Evolutionary conservation across 345 rosid species (phyloP).

Genomic region (Luvunga scandens): DNA sequence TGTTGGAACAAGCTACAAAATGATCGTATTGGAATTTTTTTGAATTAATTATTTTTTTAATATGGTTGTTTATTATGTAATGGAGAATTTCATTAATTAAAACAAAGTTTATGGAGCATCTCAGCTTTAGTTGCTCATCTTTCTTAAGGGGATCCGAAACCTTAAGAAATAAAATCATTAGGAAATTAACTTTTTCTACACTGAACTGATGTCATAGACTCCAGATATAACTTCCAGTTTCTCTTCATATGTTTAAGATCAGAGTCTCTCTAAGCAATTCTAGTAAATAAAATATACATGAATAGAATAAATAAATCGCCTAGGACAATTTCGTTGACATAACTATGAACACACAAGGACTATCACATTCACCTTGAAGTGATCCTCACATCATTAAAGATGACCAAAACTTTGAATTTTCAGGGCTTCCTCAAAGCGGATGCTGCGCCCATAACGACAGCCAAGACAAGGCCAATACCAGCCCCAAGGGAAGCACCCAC

Average conservation of each 20-base stretch:
- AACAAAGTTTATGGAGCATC: neutral
- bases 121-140: neutral
- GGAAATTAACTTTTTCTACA: neutral
- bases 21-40: neutral
- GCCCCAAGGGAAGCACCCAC: conserved; percentile 99
- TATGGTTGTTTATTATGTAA: neutral
- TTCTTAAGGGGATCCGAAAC: too few relatives aligned
- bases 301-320: conserved; percentile 35
- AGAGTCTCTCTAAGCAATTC: neutral
- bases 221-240: neutral
- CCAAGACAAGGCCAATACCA: conserved; percentile 84
- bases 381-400: neutral
- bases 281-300: conserved; percentile 16
- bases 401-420: conserved; percentile 10
- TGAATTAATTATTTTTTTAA: neutral
- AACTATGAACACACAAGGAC: conserved; percentile 10
- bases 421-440: conserved; percentile 92
- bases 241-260: neutral
- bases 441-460: conserved; percentile 96
- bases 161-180: neutral
- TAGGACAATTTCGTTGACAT: neutral
- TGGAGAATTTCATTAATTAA: neutral
- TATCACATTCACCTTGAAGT: neutral
- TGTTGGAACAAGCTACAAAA: neutral
- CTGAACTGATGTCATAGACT: neutral